A percentile compares a stretch with the other conserved stretches of the same genome.
Evolutionary conservation across 2,329 filamentous ascomycete genomes (phyloP).

Genomic region (Colletotrichum paranaense): DNA sequence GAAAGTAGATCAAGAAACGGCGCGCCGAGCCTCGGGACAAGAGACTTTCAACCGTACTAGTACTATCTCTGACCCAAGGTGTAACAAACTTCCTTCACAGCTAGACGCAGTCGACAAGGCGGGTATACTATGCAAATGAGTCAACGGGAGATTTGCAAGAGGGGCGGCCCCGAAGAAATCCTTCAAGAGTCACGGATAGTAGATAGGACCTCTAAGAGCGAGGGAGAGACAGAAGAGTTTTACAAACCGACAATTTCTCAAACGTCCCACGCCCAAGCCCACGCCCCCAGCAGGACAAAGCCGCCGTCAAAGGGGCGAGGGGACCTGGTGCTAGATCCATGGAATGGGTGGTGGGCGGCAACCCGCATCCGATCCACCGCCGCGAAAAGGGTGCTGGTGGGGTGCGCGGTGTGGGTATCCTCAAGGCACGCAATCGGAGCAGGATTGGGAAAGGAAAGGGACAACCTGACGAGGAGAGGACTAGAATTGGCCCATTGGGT

Average conservation of each 20-base stretch:
- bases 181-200: background rate
- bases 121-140: background rate
- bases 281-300: background rate
- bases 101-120: background rate
- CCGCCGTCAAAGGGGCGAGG: conserved; percentile 3
- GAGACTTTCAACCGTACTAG: conserved; percentile 2
- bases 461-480: background rate
- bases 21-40: conserved; percentile 13
- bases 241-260: background rate
- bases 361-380: conserved; percentile 32
- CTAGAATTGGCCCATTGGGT: background rate
- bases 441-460: background rate
- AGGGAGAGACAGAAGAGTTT: background rate
- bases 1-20: background rate
- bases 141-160: background rate
- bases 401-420: conserved; percentile 18
- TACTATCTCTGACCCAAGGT: background rate
- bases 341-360: conserved; percentile 8
- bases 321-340: background rate
- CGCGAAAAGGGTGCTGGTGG: conserved; percentile 11
- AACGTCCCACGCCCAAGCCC: background rate
- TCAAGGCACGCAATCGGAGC: conserved; percentile 30
- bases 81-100: background rate
- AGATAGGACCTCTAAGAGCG: background rate
- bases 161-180: background rate